Conservation (phyloP, 768 basidiomycete genomes). For the Boletus vermiculosoides region DNA sequence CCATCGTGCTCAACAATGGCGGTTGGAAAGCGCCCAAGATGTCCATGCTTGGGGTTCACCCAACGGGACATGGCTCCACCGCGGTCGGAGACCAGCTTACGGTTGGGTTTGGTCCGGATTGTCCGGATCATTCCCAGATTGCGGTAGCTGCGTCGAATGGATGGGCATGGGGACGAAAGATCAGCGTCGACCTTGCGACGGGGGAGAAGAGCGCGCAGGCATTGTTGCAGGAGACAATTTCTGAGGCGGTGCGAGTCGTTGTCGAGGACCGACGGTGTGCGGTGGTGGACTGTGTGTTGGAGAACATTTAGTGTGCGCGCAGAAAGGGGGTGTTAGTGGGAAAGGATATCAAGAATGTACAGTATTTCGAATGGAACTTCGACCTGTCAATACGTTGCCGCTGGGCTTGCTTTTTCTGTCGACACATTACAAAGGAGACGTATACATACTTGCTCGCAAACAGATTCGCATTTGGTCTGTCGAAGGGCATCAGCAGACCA, state of each 20-base stretch:
- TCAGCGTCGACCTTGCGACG: slow-evolving; percentile 29
- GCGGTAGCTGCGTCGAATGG: slow-evolving; percentile 68
- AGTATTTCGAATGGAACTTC: neutral
- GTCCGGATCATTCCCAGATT: slow-evolving; percentile 59
- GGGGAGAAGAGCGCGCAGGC: slow-evolving; percentile 21
- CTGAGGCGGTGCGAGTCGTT: slow-evolving; percentile 56
- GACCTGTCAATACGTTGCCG: too few species aligned
- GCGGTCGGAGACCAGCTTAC: slow-evolving; percentile 48
- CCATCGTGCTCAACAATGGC: slow-evolving; percentile 69
- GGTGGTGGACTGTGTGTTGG: slow-evolving; percentile 60
- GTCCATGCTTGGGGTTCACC: slow-evolving; percentile 67
- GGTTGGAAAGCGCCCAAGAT: slow-evolving; percentile 66
- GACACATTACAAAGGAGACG: too few species aligned
- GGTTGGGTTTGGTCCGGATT: slow-evolving; percentile 61
- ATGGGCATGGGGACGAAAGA: slow-evolving; percentile 56
- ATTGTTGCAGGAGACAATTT: slow-evolving; percentile 34
- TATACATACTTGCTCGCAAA: too few species aligned
- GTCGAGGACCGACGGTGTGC: slow-evolving; percentile 59
- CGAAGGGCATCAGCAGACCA: too few species aligned
- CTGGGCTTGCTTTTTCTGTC: too few species aligned
- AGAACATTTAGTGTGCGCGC: slow-evolving; percentile 33
- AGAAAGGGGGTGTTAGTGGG: neutral
- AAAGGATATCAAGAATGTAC: neutral
- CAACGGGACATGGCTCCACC: slow-evolving; percentile 50
- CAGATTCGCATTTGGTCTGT: too few species aligned